These are phyloP conservation scores for Emmonsiellopsis sp. DNA, from an alignment of 2,329 filamentous ascomycete genomes.

Conservation along the genomic window DNA sequence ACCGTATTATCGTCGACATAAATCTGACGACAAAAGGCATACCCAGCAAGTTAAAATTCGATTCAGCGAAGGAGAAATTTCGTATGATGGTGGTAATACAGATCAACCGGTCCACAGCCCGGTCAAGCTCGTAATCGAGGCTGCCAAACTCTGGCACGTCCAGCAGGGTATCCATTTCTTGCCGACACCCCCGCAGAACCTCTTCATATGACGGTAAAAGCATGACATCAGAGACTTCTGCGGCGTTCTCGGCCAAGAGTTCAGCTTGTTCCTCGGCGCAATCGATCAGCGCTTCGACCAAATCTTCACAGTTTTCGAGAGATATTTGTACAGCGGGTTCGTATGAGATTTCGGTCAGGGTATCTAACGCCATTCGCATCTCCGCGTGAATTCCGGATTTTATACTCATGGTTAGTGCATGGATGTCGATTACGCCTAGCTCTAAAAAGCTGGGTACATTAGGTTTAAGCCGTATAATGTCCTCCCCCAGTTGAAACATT, in stretches of 20 bases:
- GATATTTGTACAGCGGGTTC: constrained; percentile 55
- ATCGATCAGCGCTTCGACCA: constrained; percentile 79
- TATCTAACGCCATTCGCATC: constrained; percentile 81
- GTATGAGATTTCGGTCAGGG: constrained; percentile 62
- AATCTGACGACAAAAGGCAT: constrained; percentile 73
- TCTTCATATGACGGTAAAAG: constrained; percentile 81
- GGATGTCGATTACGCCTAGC: constrained; percentile 80
- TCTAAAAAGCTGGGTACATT: constrained; percentile 66
- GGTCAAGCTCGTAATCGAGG: constrained; percentile 69
- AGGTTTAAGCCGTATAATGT: constrained; percentile 60
- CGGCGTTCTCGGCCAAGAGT: constrained; percentile 69
- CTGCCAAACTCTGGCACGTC: constrained; percentile 67
- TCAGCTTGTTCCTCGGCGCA: constrained; percentile 86
- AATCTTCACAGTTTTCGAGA: constrained; percentile 69
- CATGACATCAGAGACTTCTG: constrained; percentile 79
- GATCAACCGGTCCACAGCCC: constrained; percentile 75
- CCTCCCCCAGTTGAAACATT: constrained; percentile 53
- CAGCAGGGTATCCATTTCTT: constrained; percentile 62
- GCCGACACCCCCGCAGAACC: constrained; percentile 64
- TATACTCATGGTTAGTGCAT: constrained; percentile 78
- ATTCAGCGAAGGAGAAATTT: constrained; percentile 78
- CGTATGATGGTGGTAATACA: constrained; percentile 87
- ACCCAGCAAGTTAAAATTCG: constrained; percentile 66
- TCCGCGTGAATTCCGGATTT: constrained; percentile 85
- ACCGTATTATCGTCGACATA: constrained; percentile 70